Evolutionary conservation across 1,284 basidiomycete genomes (phyloP).

Genomic region (Ustilago trichophora): DNA sequence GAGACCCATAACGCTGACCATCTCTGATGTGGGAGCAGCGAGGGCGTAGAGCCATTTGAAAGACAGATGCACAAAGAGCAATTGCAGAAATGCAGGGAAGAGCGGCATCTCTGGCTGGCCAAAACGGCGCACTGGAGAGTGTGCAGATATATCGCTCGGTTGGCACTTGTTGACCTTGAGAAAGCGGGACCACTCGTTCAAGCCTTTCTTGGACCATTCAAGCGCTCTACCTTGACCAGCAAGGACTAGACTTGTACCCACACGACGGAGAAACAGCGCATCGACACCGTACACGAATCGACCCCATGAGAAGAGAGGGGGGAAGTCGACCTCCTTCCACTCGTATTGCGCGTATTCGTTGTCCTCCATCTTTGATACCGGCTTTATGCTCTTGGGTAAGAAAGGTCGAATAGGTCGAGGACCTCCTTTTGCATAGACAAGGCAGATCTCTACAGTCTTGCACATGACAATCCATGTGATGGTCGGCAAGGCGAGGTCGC

Average conservation of each 20-base stretch:
- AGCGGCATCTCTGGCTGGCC: slow-evolving; percentile 35
- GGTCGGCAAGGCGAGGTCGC: slow-evolving; percentile 27
- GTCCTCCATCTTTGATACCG: slow-evolving; percentile 9
- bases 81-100: slow-evolving; percentile 5
- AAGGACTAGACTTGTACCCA: slow-evolving; percentile 19
- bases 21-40: slow-evolving; percentile 11
- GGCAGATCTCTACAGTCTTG: slow-evolving; percentile 31
- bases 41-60: slow-evolving; percentile 25
- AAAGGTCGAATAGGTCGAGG: slow-evolving; percentile 32
- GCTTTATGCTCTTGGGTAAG: neutral
- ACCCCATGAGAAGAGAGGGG: slow-evolving; percentile 5
- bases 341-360: slow-evolving; percentile 18
- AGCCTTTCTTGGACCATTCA: slow-evolving; percentile 25
- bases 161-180: slow-evolving; percentile 16
- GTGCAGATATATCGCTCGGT: slow-evolving; percentile 17
- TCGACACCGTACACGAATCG: slow-evolving; percentile 25
- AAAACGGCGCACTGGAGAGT: slow-evolving; percentile 29
- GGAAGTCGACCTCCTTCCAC: slow-evolving; percentile 26
- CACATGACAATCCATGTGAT: slow-evolving; percentile 31
- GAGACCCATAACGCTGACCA: slow-evolving; percentile 21
- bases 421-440: slow-evolving; percentile 21
- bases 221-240: slow-evolving; percentile 27
- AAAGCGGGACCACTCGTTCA: slow-evolving; percentile 30
- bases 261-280: slow-evolving; percentile 12
- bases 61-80: slow-evolving; percentile 4